Base-by-base conservation (phyloP, 306 rosid genomes). In the Citrullus amarus region DNA sequence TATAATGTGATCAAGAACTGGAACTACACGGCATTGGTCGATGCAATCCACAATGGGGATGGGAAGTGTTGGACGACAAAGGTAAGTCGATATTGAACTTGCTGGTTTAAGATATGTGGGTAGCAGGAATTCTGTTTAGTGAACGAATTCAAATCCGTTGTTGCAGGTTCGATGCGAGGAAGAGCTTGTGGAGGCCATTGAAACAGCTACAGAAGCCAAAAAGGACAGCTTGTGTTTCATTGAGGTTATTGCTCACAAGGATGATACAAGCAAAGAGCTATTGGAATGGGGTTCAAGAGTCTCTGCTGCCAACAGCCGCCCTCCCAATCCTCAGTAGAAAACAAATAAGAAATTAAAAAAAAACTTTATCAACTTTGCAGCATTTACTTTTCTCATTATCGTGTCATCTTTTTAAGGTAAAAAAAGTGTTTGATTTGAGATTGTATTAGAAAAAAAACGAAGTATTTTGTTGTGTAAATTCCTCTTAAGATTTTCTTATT, bases 11-110 rank as follows among this genome's bases (percentile, higher is more conserved):
- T 89, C 5, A 89, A 89, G 88, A 89, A 89, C 72, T 89, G 93
- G 93, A 87, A 89, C 38, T 89, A 89, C 85, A 86, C 90, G 69
- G 91, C 16, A 14, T 79, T 89, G 79, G 72, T 89, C 58, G 91
- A 89, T 57, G 93, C 93, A 65, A 83, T 89, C 57, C 90, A 90
- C 81, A 88, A 90, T n/a, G 91, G 90, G 17, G 80, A 90, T 48
- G 93, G 93, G 50, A 88, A 90, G n/a, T 88, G 93, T 80, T 90
- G 93, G 93, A 90, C 93, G 25, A 36, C 91, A n/a, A 90, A 90
- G 91, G 94, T 83, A 8, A 86, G 58, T 46, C 22, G 58, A 28
- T 15, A 77, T 60, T 17, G 14, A 46, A 30, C 51, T 9, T 2
- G 51, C 18, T 44, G 1, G 13, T 50, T 53, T 32, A 17, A n/a